phyloP scores from a whole-genome alignment of 768 basidiomycete genomes.

The Mycena belliarum region DNA sequence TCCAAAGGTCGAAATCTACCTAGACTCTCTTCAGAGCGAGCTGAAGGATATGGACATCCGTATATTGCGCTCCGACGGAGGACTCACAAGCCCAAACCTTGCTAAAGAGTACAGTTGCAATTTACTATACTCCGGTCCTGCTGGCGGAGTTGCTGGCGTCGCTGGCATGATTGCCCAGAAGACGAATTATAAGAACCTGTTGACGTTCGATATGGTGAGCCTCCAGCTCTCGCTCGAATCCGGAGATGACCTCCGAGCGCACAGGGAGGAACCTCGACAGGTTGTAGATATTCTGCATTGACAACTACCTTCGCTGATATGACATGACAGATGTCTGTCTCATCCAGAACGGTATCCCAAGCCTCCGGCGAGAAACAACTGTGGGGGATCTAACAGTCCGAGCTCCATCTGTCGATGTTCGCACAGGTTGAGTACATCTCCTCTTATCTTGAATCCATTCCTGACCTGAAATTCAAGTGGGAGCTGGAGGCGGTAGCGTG shows the following conservation, averaged over 20 bases:
- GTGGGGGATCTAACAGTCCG: slow-evolving; percentile 30
- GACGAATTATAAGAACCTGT: slow-evolving; percentile 26
- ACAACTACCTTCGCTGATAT: not conserved
- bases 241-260: not conserved
- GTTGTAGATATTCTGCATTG: not conserved
- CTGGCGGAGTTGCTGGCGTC: slow-evolving; percentile 31
- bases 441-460: not conserved
- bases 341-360: slow-evolving; percentile 30
- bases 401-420: slow-evolving; percentile 30
- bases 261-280: slow-evolving; percentile 28
- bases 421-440: slow-evolving; percentile 1
- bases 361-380: slow-evolving; percentile 29
- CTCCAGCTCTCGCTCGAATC: not conserved
- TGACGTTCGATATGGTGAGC: slow-evolving; percentile 31
- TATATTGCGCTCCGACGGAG: slow-evolving; percentile 30
- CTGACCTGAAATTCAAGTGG: slow-evolving; percentile 5
- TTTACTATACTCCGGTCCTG: slow-evolving; percentile 29
- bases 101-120: slow-evolving; percentile 30
- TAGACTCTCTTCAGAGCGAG: slow-evolving; percentile 25
- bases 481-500: slow-evolving; percentile 19
- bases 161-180: slow-evolving; percentile 18
- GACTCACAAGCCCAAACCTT: slow-evolving; percentile 24
- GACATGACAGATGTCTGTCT: slow-evolving; percentile 27
- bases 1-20: slow-evolving; percentile 27
- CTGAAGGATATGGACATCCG: slow-evolving; percentile 25